Conservation (phyloP, 345 rosid genomes). For the Bruguiera sexangula region DNA sequence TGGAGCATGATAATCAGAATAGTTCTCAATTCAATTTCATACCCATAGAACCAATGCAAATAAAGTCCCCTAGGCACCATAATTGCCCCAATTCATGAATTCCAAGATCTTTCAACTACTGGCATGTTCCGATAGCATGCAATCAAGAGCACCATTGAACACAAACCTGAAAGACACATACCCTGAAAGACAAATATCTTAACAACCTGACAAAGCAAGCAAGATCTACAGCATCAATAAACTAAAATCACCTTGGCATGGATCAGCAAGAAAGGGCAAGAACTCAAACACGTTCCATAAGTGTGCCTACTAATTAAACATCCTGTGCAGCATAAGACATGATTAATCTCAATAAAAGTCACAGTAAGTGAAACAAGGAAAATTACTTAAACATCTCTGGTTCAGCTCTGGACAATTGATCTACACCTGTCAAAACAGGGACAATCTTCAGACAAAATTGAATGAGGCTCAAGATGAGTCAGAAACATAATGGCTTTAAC, state of each 20-base stretch:
- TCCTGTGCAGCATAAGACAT: constrained; percentile 53
- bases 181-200: not conserved
- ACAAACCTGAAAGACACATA: constrained; percentile 59
- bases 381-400: constrained; percentile 73
- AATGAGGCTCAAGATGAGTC: too few species aligned
- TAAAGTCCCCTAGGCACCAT: constrained; percentile 76
- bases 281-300: constrained; percentile 78
- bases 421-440: constrained; percentile 59
- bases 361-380: not conserved
- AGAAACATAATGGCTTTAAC: too few species aligned
- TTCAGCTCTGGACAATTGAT: constrained; percentile 88
- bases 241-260: constrained; percentile 60
- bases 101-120: constrained; percentile 84
- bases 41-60: constrained; percentile 84
- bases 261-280: constrained; percentile 90
- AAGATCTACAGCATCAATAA: not conserved
- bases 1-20: not conserved
- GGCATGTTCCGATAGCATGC: constrained; percentile 90
- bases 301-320: constrained; percentile 88
- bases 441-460: constrained; percentile 16
- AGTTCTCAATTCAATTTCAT: constrained; percentile 4
- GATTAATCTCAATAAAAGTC: constrained; percentile 11
- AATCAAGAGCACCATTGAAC: constrained; percentile 94
- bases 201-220: not conserved
- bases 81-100: constrained; percentile 89